Evolutionary conservation across 2,329 filamentous ascomycete species (phyloP), one percentile per base, ranked within the genome.

Genomic region (Trichothecium sympodiale): DNA sequence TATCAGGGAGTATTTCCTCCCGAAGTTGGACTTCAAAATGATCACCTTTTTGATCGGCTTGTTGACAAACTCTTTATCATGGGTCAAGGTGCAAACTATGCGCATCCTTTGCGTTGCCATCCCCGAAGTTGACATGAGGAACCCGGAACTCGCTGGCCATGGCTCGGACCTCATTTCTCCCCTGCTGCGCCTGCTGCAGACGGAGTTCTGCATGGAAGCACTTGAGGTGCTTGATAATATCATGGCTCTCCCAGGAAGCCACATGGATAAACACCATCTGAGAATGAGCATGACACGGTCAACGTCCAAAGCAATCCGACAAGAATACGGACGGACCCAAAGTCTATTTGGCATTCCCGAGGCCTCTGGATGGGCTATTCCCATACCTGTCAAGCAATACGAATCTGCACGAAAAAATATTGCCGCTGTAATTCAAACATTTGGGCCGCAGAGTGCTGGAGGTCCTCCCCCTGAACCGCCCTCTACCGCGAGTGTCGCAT

Each of bases 271-370:
- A 48, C 86, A 95, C 48, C 87, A 96, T 52, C 64, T 98, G 39
- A 78, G 91, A 28, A 98, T 98, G 93, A 96, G 89, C 57, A 95
- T 98, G 86, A 88, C 87, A 5, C 81, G 84, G 10, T 80, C 83
- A 1, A 86, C 87, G 3, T 91, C 87, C 1, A 82, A 83, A 47
- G 77, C 82, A 0, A 82, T 91, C 34, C 80, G 85, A 33, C 96
- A 95, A 54, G 88, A 96, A 58, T 96, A 94, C 48, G 89, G 94
- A 52, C 80, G 84, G 16, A 94, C 86, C 0, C 83, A 94, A 54
- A 95, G 87, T 50, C 62, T 98, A 25, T 98, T 96, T 54, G 93
- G 93, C 18, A 96, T 98, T 39, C 91, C 91, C 0, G 89, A 96
- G 53, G 80, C 87, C 16, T 91, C 85, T 13, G 91, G 91, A 2